Percentiles rank a stretch among this genome's conserved stretches.
Conservation (phyloP, 768 basidiomycete species). For the Leccinum disarticulatum region DNA sequence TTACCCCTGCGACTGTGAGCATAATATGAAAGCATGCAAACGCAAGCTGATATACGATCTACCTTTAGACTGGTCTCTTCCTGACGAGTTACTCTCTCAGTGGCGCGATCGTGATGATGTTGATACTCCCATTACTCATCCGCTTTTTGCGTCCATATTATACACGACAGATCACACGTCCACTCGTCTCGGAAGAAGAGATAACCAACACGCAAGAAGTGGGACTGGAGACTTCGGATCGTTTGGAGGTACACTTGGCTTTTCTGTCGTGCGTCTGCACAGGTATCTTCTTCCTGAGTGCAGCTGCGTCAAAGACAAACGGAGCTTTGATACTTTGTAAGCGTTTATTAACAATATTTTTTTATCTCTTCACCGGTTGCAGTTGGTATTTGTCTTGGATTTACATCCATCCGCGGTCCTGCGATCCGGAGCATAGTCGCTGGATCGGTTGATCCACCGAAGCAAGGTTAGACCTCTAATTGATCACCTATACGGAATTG, state of each 20-base stretch:
- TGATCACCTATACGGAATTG: too few relatives aligned
- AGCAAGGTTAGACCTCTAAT: slow-evolving; percentile 22
- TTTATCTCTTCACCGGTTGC: slow-evolving; percentile 1
- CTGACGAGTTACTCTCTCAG: slow-evolving; percentile 21
- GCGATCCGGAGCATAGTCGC: slow-evolving; percentile 26
- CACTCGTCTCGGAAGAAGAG: neutral
- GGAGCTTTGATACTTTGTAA: slow-evolving; percentile 16
- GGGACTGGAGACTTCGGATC: slow-evolving; percentile 21
- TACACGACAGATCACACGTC: neutral
- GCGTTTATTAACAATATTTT: neutral
- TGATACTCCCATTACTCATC: slow-evolving; percentile 24
- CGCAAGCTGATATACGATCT: neutral
- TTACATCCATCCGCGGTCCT: slow-evolving; percentile 16
- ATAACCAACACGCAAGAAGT: neutral
- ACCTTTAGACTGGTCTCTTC: slow-evolving; percentile 29
- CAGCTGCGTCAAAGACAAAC: slow-evolving; percentile 10
- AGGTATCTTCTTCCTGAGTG: slow-evolving; percentile 13
- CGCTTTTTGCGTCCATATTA: slow-evolving; percentile 29
- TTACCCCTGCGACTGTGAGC: slow-evolving; percentile 30
- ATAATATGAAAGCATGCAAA: neutral
- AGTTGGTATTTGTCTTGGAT: slow-evolving; percentile 23
- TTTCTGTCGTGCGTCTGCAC: slow-evolving; percentile 20
- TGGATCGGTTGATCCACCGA: slow-evolving; percentile 26
- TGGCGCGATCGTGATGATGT: slow-evolving; percentile 16
- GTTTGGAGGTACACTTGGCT: slow-evolving; percentile 30